Base-by-base conservation (phyloP, 177 flowering plant species). In the Vitis hybrid region DNA sequence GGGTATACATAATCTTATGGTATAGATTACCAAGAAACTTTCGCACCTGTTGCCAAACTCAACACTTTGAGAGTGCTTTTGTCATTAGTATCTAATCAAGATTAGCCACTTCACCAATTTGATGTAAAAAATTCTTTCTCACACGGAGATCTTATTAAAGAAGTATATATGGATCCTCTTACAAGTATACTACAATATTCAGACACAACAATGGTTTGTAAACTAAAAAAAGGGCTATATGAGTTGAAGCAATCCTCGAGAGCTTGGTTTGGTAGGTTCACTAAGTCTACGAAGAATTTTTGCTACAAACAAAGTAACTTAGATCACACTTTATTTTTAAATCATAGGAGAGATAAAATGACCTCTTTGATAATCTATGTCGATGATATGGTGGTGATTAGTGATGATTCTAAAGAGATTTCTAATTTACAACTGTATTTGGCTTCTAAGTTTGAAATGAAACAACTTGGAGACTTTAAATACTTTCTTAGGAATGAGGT, bases 231-330 rank as follows among this genome's bases (percentile, higher is more conserved):
- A 19, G 62, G 20, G 10, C 0, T 59, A 19, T 59, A 59, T 59
- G 28, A 19, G 24, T 59, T 59, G 62, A 59, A 59, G 62, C 28
- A 5, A 15, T 59, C 62, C 28, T 19, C 14, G 0, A 59, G 62
- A 19, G 62, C 62, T 18, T 59, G 62, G 62, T 59, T 59, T 59
- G 33, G 62, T 28, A 59, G 62, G 62, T 59, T 59, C 33, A 59
- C 33, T 10, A 59, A 18, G 62, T 5, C 62, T 19, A 59, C 11
- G 62, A 59, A 7, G 12, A 59, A 59, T 59, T 59, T 59, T 19
- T 4, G 24, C 62, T 59, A 20, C 62, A 20, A 59, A 59, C 24
- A 59, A 59, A 59, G 62, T 59, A 59, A 18, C 62, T 59, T 10
- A 59, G 28, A 59, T 59, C 10, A 59, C 62, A 59, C 62, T 59